Percentiles rank a stretch among this genome's conserved stretches.
These are phyloP conservation scores for Lactarius indigo DNA, from an alignment of 768 basidiomycete genomes.

Conservation along the genomic window DNA sequence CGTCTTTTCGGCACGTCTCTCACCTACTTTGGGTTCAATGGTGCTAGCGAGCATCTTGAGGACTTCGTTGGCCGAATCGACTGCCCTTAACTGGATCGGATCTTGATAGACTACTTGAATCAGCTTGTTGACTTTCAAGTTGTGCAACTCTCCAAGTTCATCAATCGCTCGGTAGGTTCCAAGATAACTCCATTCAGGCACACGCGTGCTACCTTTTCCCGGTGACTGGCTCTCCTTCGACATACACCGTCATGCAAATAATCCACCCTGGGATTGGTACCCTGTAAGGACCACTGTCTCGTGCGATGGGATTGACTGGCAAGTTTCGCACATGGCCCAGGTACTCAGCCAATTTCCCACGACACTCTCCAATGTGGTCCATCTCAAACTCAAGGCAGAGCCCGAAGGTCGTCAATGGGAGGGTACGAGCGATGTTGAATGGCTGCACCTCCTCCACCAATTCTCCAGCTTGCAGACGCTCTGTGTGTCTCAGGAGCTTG, in stretches of 20 bases:
- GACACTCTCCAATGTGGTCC: not conserved
- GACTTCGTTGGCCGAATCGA: not conserved
- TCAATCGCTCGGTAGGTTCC: too few relatives aligned
- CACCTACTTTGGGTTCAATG: not conserved
- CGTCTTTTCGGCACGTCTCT: too few relatives aligned
- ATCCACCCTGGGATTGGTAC: too few relatives aligned
- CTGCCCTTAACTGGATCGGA: not conserved
- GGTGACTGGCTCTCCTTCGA: too few relatives aligned
- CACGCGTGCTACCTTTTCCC: too few relatives aligned
- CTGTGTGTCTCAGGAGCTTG: not conserved
- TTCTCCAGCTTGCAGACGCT: not conserved
- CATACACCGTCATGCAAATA: too few relatives aligned
- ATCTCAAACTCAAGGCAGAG: not conserved
- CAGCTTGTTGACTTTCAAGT: not conserved
- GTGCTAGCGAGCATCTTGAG: not conserved
- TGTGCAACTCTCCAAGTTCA: too few relatives aligned
- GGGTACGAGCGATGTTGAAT: not conserved
- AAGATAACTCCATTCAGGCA: too few relatives aligned
- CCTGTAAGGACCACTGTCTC: too few relatives aligned
- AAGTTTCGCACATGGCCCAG: not conserved
- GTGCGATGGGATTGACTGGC: not conserved
- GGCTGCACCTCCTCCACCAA: not conserved
- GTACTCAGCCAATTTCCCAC: not conserved
- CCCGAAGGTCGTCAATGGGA: not conserved
- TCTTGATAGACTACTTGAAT: not conserved